Evolutionary conservation across 768 basidiomycete genomes (phyloP), one percentile per base, ranked within the genome.

Genomic region (Porphyrellus cyaneotinctus): DNA sequence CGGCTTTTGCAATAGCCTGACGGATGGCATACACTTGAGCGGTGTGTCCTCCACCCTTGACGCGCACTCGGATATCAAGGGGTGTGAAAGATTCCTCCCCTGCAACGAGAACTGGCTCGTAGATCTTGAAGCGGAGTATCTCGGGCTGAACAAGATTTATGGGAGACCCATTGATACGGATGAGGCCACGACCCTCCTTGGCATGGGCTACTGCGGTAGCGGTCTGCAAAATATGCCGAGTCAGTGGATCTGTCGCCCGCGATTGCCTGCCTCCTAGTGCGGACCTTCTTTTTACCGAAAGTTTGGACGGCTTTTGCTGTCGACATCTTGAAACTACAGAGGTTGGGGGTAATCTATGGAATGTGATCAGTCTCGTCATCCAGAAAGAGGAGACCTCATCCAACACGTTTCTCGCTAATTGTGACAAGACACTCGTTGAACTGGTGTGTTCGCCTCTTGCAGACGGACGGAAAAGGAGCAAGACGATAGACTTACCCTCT

Each of bases 221-320:
- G 68, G 95, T 97, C 95, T 95, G 50, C 62, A 53, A 56, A 20
- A 46, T 13, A 41, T 15, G 28, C 28, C 13, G 38, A 43, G 42
- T 56, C 35, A 57, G 47, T 39, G 36, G 39, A 36, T 30, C 41
- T 51, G 11, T 26, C 38, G 20, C 20, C 30, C 30, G 14, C 20
- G 17, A 39, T 23, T 22, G 37, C n/a, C 8, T 41, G 30, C 32
- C 41, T 38, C 47, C 17, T 2, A 20, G 12, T 28, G 60, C 83
- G 58, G 71, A 82, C 92, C 89, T 97, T 97, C 87, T 98, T 98
- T 91, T 98, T 98, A 75, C 95, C 95, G 77, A 98, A 98, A 58
- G 92, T 95, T 73, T 97, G 95, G 63, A 98, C 95, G 78, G 95
- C 92, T 78, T 91, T 91, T 60, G 75, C 73, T 64, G 78, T 68